Evolutionary conservation across 1,284 basidiomycete genomes (phyloP).

Genomic region (Leucoagaricus sp.): DNA sequence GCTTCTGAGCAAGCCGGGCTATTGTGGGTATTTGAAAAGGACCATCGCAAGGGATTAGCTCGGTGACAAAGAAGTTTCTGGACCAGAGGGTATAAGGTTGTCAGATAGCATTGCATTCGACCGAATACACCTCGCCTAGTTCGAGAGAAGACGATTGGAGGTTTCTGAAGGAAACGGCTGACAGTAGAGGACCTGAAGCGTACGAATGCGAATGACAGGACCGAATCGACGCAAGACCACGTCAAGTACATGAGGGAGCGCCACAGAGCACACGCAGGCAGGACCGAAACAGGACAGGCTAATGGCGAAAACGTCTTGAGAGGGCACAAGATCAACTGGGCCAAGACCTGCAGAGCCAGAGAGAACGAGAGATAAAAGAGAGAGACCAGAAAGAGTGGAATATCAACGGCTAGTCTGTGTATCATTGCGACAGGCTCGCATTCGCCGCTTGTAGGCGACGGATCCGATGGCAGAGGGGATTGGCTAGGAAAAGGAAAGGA

Average conservation of each 20-base stretch:
- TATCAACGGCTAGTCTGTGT: not conserved
- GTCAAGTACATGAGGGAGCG: not conserved
- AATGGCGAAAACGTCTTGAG: not conserved
- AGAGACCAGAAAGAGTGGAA: constrained; percentile 1
- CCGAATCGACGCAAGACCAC: not conserved
- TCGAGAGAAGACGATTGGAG: not conserved
- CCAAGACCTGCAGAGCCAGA: not conserved
- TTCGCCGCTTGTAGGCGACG: not conserved
- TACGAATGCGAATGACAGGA: too few species aligned
- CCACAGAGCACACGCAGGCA: not conserved
- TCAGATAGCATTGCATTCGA: not conserved
- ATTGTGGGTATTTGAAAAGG: not conserved
- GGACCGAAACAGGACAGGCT: not conserved
- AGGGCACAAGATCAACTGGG: not conserved
- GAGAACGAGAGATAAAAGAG: constrained; percentile 1
- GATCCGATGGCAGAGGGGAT: not conserved
- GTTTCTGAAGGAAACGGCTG: not conserved
- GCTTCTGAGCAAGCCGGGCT: not conserved
- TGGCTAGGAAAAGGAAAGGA: not conserved
- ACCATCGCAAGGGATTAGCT: not conserved
- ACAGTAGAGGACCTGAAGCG: not conserved
- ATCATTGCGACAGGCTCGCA: not conserved
- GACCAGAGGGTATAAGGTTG: not conserved
- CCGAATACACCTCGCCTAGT: not conserved
- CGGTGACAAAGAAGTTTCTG: not conserved